Percentiles rank a stretch among this genome's conserved stretches.
phyloP scores from a whole-genome alignment of 73 alveolate species.

The Stentor coeruleus region DNA sequence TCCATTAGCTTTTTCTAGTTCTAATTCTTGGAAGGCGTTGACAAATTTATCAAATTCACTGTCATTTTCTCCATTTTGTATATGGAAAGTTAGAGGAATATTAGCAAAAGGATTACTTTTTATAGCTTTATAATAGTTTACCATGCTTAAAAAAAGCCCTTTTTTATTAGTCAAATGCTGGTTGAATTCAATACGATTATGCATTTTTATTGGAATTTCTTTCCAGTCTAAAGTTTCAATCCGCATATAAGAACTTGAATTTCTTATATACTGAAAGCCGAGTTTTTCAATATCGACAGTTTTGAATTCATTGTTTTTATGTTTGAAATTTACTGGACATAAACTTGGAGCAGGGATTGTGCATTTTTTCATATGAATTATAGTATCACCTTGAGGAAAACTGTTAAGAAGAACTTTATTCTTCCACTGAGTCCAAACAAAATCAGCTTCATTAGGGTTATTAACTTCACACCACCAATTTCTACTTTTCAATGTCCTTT shows the following conservation, averaged over 20 bases:
- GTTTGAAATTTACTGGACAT: not conserved
- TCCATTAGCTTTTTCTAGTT: not conserved
- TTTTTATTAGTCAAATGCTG: conserved; percentile 53
- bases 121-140: conserved; percentile 50
- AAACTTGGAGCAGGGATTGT: not conserved
- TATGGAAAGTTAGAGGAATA: conserved; percentile 10
- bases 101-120: conserved; percentile 21
- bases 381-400: not conserved
- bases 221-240: not conserved
- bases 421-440: conserved; percentile 11
- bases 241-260: not conserved
- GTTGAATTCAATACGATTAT: conserved; percentile 50
- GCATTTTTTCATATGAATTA: not conserved
- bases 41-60: conserved; percentile 6
- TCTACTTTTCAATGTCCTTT: not conserved
- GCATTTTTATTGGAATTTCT: not conserved
- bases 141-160: conserved; percentile 71
- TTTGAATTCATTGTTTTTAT: not conserved
- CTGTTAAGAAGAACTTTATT: not conserved
- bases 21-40: not conserved
- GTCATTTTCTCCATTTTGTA: conserved; percentile 18
- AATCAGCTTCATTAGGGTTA: not conserved
- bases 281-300: not conserved
- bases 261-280: not conserved
- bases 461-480: not conserved